phyloP scores from a whole-genome alignment of 2,329 filamentous ascomycete genomes.

The Fusarium mexicanum region DNA sequence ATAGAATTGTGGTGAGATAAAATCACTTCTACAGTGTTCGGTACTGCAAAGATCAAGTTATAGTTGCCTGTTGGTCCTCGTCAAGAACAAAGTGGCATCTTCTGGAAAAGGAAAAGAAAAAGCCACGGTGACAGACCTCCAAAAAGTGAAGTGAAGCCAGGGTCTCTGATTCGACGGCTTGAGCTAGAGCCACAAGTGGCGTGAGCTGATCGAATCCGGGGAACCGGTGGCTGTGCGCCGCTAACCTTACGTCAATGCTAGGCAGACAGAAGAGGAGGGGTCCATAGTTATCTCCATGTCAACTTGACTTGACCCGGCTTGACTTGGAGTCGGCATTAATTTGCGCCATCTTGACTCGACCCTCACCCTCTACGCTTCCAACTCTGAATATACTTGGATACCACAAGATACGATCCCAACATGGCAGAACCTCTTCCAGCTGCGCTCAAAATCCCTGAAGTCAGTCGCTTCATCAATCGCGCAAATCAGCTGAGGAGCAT shows the following conservation, averaged over 20 bases:
- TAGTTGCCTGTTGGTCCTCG: conserved; percentile 6
- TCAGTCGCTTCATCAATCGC: conserved; percentile 84
- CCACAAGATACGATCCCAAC: conserved; percentile 18
- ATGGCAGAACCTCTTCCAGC: conserved; percentile 70
- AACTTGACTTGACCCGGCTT: not conserved
- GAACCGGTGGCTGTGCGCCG: conserved; percentile 30
- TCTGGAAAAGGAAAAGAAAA: conserved; percentile 41
- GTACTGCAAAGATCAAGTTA: conserved; percentile 6
- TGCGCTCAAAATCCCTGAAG: conserved; percentile 78
- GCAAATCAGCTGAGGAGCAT: conserved; percentile 84
- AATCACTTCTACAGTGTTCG: not conserved
- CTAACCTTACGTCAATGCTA: conserved; percentile 29
- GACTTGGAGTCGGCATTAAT: conserved; percentile 3
- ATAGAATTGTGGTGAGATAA: not conserved
- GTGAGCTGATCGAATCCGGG: conserved; percentile 23
- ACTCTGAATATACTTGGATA: not conserved
- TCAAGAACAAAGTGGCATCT: conserved; percentile 43
- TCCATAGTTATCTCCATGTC: conserved; percentile 20
- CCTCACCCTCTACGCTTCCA: not conserved
- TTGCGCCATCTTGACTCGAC: conserved; percentile 27
- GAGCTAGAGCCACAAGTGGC: conserved; percentile 42
- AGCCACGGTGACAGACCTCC: conserved; percentile 41
- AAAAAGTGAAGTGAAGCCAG: conserved; percentile 26
- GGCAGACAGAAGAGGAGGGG: conserved; percentile 29
- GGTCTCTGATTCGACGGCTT: conserved; percentile 23